These are phyloP conservation scores for Misopates orontium DNA, from an alignment of 257 asterid species.

Conservation along the genomic window DNA sequence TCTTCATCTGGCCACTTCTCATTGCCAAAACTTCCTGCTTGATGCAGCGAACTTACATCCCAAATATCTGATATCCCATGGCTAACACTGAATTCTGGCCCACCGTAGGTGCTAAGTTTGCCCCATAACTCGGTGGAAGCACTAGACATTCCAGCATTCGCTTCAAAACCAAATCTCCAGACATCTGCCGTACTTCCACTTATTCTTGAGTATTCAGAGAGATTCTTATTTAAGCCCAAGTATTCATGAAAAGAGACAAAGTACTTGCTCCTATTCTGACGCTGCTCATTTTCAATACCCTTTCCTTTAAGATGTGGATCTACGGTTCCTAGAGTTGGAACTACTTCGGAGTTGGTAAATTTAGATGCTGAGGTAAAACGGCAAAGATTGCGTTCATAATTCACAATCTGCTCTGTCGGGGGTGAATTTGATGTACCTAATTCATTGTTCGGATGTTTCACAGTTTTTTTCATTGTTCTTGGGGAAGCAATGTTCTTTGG, in stretches of 20 bases:
- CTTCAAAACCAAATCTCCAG: constrained; percentile 51
- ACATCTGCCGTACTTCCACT: constrained; percentile 43
- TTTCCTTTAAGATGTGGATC: constrained; percentile 40
- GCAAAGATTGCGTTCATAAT: constrained; percentile 30
- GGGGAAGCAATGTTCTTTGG: constrained; percentile 45
- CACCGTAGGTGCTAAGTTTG: constrained; percentile 35
- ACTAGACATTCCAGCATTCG: constrained; percentile 40
- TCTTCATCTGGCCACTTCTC: constrained; percentile 47
- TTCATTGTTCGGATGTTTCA: constrained; percentile 47
- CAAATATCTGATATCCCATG: constrained; percentile 51
- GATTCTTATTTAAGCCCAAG: constrained; percentile 33
- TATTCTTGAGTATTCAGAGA: constrained; percentile 25
- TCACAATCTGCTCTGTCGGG: constrained; percentile 35
- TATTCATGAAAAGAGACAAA: constrained; percentile 48
- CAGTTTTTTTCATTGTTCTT: constrained; percentile 47
- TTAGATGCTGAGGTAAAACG: constrained; percentile 19
- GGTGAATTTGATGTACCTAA: constrained; percentile 29
- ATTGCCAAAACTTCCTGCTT: constrained; percentile 46
- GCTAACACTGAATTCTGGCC: constrained; percentile 42
- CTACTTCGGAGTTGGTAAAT: constrained; percentile 4
- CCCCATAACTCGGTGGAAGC: constrained; percentile 45
- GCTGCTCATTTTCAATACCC: constrained; percentile 29
- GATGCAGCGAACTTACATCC: constrained; percentile 48
- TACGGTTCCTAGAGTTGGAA: constrained; percentile 20
- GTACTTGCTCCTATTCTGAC: constrained; percentile 34